Base-by-base conservation (phyloP, 345 rosid genomes). In the Gossypium thurberi region DNA sequence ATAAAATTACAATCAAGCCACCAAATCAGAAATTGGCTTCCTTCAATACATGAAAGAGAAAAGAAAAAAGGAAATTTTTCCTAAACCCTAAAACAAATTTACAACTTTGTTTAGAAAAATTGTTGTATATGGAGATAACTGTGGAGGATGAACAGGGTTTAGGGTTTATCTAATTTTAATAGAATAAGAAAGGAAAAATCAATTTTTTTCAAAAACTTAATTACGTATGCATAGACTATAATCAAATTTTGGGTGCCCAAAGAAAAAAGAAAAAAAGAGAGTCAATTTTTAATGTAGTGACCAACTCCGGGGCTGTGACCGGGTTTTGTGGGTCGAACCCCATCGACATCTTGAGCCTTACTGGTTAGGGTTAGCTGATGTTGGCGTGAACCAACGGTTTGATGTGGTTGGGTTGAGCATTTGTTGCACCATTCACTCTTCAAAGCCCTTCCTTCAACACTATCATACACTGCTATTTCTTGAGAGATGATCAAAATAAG, bases 261-360 rank as follows among this genome's bases (percentile, higher is more conserved):
- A 60, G 13, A 13, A 26, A 12, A 7, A 2, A 3, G 10, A 8
- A 9, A 62, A 33, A 17, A 0, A 18, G 5, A 71, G 2, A 17
- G 21, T 73, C 21, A 81, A 10, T 17, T 40, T 21, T 84, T 75
- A 58, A 77, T 75, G 71, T 74, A 77, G 59, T 84, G 82, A 6
- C 86, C 86, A 48, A 81, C 79, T 4, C 86, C 86, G 0, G 86
- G 84, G 40, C 86, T 84, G 62, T 84, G 84, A 11, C 86, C 84
- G 0, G 82, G 86, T 48, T 58, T 14, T 2, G 86, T 84, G 17
- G 82, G 81, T 47, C 81, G 76, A 51, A 81, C 77, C 61, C 73
- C 80, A 26, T 76, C 79, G n/a, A 74, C 43, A 46, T 73, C 3
- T 3, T 70, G 77, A 21, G 42, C 46, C 83, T 67, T 75, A n/a